phyloP scores from a whole-genome alignment of 306 rosid genomes.

The Trifolium pratense region DNA sequence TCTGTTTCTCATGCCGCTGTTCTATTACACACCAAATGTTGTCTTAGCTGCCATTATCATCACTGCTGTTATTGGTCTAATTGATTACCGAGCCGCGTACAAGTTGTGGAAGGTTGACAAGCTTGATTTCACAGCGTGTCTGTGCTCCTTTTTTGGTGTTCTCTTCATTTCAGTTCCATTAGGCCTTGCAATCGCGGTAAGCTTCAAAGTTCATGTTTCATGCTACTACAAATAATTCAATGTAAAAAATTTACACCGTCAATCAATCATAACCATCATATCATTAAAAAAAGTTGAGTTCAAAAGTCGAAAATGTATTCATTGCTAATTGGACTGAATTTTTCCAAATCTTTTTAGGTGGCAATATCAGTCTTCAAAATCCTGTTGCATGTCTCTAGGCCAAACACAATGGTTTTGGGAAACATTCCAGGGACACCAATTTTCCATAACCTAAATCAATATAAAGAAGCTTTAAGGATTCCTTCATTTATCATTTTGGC shows the following conservation, averaged over 20 bases:
- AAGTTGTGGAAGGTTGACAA: slow-evolving; percentile 93
- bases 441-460: slow-evolving; percentile 70
- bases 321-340: neutral
- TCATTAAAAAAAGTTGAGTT: neutral
- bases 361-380: slow-evolving; percentile 94
- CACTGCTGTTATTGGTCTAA: slow-evolving; percentile 88
- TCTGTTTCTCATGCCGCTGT: slow-evolving; percentile 92
- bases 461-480: slow-evolving; percentile 77
- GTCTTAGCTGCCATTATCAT: slow-evolving; percentile 89
- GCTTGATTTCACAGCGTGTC: slow-evolving; percentile 86
- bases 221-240: too few relatives aligned
- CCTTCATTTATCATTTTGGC: slow-evolving; percentile 88
- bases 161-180: slow-evolving; percentile 90
- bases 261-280: neutral
- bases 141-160: slow-evolving; percentile 90
- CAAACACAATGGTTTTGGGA: slow-evolving; percentile 82
- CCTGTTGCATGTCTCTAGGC: slow-evolving; percentile 87
- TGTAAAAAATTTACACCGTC: neutral
- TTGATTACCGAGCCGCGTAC: slow-evolving; percentile 75
- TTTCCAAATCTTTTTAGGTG: slow-evolving; percentile 58
- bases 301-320: neutral
- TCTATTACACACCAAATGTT: slow-evolving; percentile 87
- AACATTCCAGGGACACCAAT: slow-evolving; percentile 86
- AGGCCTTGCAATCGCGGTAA: slow-evolving; percentile 93
- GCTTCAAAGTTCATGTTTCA: slow-evolving; percentile 35